Conservation (phyloP, 1,284 basidiomycete genomes). For the Porogramme epimiltina region DNA sequence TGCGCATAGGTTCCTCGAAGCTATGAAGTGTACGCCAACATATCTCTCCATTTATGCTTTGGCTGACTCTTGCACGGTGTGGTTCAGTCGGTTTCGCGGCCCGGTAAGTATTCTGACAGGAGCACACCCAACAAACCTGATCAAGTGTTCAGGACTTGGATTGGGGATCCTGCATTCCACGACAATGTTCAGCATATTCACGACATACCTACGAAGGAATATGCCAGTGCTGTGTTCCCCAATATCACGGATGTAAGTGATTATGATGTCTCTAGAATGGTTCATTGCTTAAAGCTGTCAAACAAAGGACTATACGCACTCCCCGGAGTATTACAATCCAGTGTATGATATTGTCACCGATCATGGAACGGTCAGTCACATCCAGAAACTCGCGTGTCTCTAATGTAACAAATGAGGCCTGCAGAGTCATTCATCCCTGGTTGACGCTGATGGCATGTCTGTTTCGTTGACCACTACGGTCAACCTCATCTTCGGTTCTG, state of each 20-base stretch:
- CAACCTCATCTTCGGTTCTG: conserved; percentile 87
- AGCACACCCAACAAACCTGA: not conserved
- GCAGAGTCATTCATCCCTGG: conserved; percentile 80
- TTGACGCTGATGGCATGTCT: conserved; percentile 85
- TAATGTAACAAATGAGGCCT: not conserved
- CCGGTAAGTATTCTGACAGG: conserved; percentile 41
- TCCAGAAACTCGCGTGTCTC: not conserved
- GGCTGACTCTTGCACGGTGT: not conserved
- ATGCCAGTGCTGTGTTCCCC: conserved; percentile 57
- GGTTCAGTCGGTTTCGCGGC: conserved; percentile 70
- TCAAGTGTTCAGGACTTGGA: conserved; percentile 58
- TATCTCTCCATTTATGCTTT: no score
- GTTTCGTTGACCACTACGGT: conserved; percentile 87
- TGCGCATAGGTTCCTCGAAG: conserved; percentile 75
- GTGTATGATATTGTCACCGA: conserved; percentile 77
- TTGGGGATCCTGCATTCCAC: conserved; percentile 75
- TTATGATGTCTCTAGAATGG: not conserved
- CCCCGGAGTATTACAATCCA: conserved; percentile 82
- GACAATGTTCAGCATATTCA: conserved; percentile 59
- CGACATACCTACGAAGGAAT: conserved; percentile 74
- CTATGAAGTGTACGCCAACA: conserved; percentile 83
- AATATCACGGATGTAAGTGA: conserved; percentile 80
- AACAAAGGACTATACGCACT: conserved; percentile 74
- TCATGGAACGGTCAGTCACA: conserved; percentile 78
- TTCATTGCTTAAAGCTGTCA: not conserved